Evolutionary conservation across 768 basidiomycete species (phyloP), one percentile per base, ranked within the genome.

Genomic region (Candolleomyces eurysporus): DNA sequence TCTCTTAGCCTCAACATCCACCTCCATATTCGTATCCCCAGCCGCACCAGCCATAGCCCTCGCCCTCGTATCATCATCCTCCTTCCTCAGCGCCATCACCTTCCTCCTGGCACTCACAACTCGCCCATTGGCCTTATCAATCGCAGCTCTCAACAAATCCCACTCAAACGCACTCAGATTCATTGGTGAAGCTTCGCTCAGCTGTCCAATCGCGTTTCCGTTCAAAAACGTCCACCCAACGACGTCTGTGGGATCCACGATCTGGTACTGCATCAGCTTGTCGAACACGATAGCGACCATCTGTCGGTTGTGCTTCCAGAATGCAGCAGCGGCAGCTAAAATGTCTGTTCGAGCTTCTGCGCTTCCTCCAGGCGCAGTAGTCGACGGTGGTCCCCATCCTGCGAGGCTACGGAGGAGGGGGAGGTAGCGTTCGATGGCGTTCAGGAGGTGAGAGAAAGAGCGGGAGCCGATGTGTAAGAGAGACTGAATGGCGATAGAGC

Each of bases 231-330:
- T 85, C 90, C 92, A 96, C 4, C 77, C 78, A 58, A 97, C 89
- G 9, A 98, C 90, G 65, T 99, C 96, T 16, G 87, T 86, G 0
- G 96, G 94, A 67, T 98, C 95, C 45, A 98, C 90, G 60, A 98
- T 92, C 71, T 97, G 95, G 75, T 99, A 99, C 71, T 98, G 96
- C 87, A 98, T 91, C 58, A 98, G 78, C 76, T 99, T 99, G 80
- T 98, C 97, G 63, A 96, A 89, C 8, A 98, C 94, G 69, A 99
- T 95, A 16, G 83, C 82, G 51, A 95, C 80, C 87, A 95, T 93
- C 67, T 98, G 95, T 32, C 84, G 79, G 68, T 91, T 94, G 66
- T 86, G 74, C 64, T 82, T 82, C 96, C 96, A 99, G 76, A 96
- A 98, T 4, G 79, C 72, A 0, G 86, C 84, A 0, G 89, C 85